Evolutionary conservation across 148 eudicot species (phyloP).

Genomic region (Spergularia marina): DNA sequence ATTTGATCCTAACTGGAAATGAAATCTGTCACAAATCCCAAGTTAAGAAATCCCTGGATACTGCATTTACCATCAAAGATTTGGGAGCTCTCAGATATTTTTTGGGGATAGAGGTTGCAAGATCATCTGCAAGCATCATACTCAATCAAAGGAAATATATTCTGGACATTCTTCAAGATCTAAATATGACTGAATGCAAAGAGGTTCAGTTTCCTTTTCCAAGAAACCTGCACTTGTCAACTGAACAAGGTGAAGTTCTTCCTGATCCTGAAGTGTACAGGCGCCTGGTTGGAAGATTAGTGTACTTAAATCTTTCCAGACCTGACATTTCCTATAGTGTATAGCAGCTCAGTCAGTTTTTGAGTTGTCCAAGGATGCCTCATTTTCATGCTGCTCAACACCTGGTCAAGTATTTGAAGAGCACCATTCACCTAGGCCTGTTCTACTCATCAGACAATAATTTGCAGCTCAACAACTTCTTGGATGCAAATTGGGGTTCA

Average conservation of each 20-base stretch:
- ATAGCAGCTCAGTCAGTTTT: no score
- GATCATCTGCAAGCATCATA: background rate
- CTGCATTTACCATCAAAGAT: background rate
- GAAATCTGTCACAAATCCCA: no score
- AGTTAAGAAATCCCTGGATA: background rate
- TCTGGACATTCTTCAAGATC: no score
- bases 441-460: no score
- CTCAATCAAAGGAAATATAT: background rate
- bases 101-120: background rate
- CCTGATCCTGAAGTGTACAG: background rate
- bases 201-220: background rate
- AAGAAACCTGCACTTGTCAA: background rate
- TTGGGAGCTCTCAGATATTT: background rate
- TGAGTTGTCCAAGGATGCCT: no score
- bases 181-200: background rate
- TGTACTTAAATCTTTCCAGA: background rate
- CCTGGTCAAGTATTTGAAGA: no score
- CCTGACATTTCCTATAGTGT: no score
- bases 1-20: background rate
- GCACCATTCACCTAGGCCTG: no score
- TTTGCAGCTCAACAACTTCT: no score
- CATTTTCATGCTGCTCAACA: no score
- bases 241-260: background rate
- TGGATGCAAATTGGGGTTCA: no score
- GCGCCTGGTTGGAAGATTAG: background rate